phyloP scores from a whole-genome alignment of 257 asterid genomes.

The Solanum pinnatisectum region DNA sequence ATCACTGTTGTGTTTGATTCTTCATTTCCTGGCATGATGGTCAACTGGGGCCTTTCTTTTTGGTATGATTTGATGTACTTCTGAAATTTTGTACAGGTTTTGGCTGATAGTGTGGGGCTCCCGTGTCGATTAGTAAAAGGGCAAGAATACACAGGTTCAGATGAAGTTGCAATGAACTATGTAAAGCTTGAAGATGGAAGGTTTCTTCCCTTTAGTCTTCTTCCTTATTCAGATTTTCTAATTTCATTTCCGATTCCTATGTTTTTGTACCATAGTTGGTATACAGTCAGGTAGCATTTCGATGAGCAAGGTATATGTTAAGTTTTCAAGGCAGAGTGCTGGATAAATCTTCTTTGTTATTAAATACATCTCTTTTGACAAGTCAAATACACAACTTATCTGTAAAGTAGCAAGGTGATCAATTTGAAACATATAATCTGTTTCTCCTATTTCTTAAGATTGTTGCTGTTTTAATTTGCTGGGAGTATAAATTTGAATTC shows the following conservation, averaged over 20 bases:
- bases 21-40: background rate
- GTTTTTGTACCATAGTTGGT: background rate
- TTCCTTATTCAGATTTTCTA: background rate
- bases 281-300: background rate
- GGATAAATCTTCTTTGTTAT: background rate
- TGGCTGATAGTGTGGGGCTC: conserved; percentile 76
- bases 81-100: conserved; percentile 50
- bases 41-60: background rate
- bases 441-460: background rate
- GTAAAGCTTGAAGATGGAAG: conserved; percentile 66
- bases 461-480: background rate
- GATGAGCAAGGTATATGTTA: background rate
- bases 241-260: background rate
- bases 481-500: background rate
- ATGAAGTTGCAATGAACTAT: conserved; percentile 84
- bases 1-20: background rate
- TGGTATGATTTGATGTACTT: conserved; percentile 11
- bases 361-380: background rate
- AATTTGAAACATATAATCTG: background rate
- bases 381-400: background rate
- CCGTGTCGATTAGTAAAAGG: conserved; percentile 91
- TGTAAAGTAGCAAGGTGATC: background rate
- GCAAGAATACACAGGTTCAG: conserved; percentile 72
- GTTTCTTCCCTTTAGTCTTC: conserved; percentile 20
- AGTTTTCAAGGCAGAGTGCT: background rate